Base-by-base conservation (phyloP, 345 rosid genomes). In the Salix caprea region DNA sequence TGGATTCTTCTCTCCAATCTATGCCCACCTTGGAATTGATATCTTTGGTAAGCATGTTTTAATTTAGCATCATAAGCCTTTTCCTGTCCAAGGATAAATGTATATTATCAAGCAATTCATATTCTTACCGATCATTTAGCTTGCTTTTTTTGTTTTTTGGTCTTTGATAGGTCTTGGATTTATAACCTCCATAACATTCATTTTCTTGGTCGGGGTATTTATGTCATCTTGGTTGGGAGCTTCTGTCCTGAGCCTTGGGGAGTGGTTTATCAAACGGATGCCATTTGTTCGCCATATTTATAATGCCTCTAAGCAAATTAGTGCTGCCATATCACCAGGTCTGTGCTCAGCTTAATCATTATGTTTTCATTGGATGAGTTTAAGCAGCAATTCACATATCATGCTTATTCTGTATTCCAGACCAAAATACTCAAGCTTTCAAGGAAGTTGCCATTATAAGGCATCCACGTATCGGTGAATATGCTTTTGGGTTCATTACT, bases 181-280 rank as follows among this genome's bases (percentile, higher is more conserved):
- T 83, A 84, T 92, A 79, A 96, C 99, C 28, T 96, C 99, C 69
- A 83, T 96, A 69, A 89, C 93, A 2, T 93, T 96, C 81, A 96
- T 96, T 80, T 96, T 96, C 90, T 76, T 93, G 92, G 90, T 96
- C 75, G 99, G 99, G 70, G 97, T 96, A 74, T 96, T 96, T 87
- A 96, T 96, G 99, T 93, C 99, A 65, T 96, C 99, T 21, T 96
- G 99, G 99, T 84, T 96, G 91, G 99, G 99, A 76, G 87, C 98
- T 42, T 96, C 98, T 64, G 95, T 96, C 72, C 89, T 96, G 46
- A 83, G 94, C 79, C 89, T 96, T 69, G 97, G 99, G 11, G 99
- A 96, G 85, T 96, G 99, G 99, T 93, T 96, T 81, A 96, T 96
- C 88, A 96, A 94, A 78, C 84, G 97, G 84, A 96, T 96, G 99